phyloP scores from a whole-genome alignment of 768 basidiomycete species.

The Chalciporus piperatus region DNA sequence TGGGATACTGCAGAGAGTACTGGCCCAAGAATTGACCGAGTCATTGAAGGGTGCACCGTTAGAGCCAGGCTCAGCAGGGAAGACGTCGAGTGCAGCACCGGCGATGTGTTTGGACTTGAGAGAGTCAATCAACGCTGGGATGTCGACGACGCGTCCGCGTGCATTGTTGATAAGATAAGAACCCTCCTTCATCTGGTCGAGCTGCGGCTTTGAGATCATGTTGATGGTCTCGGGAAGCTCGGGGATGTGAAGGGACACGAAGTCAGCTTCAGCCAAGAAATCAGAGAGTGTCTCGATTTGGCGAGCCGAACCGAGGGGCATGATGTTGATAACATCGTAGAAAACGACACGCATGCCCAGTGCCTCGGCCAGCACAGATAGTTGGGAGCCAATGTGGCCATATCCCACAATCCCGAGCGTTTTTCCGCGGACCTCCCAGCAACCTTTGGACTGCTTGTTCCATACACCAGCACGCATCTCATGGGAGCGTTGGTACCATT shows the following conservation, averaged over 20 bases:
- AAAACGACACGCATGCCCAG: conserved; percentile 96
- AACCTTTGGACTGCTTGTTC: conserved; percentile 99
- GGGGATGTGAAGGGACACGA: conserved; percentile 94
- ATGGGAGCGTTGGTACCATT: conserved; percentile 82
- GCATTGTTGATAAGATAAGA: conserved; percentile 98
- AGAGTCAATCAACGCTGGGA: conserved; percentile 81
- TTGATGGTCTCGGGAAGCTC: conserved; percentile 95
- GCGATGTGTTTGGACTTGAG: conserved; percentile 82
- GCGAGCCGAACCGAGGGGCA: conserved; percentile 93
- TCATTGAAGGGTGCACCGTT: conserved; percentile 92
- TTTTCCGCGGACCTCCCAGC: conserved; percentile 98
- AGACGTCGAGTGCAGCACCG: conserved; percentile 92
- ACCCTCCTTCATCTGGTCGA: conserved; percentile 91
- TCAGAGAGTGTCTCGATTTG: conserved; percentile 79
- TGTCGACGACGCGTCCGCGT: conserved; percentile 92
- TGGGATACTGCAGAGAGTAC: conserved; percentile 65
- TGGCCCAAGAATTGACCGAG: conserved; percentile 82
- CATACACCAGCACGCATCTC: conserved; percentile 90
- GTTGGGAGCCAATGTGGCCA: conserved; percentile 96
- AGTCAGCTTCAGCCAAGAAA: conserved; percentile 81
- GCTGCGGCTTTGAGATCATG: conserved; percentile 78
- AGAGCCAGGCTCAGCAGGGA: conserved; percentile 86
- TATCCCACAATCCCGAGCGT: conserved; percentile 97
- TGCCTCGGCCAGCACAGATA: conserved; percentile 94
- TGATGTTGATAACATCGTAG: conserved; percentile 93